Evolutionary conservation across 2,329 filamentous ascomycete genomes (phyloP).

Genomic region (Gremmenia infestans): DNA sequence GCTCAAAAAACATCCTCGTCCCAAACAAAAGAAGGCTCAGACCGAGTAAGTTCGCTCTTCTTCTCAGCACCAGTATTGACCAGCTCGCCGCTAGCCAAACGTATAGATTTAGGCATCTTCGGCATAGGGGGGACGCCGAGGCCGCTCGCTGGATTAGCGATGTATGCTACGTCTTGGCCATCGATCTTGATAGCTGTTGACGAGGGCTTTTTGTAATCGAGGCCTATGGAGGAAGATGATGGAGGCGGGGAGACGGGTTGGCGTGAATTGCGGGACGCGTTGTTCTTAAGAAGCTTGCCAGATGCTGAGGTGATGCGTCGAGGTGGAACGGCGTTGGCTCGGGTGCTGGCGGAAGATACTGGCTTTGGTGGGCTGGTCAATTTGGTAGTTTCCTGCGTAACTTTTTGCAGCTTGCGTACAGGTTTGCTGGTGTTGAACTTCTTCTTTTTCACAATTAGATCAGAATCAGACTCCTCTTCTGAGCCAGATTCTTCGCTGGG

Average conservation of each 20-base stretch:
- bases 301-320: neutral
- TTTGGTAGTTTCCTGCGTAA: slow-evolving; percentile 2
- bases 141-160: slow-evolving; percentile 1
- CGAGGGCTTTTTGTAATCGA: slow-evolving; percentile 16
- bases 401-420: slow-evolving; percentile 18
- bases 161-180: slow-evolving; percentile 16
- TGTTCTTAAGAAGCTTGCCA: slow-evolving; percentile 2
- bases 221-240: slow-evolving; percentile 12
- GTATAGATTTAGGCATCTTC: slow-evolving; percentile 22
- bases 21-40: slow-evolving; percentile 35
- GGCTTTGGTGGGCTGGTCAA: neutral
- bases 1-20: slow-evolving; percentile 39
- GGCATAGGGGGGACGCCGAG: slow-evolving; percentile 17
- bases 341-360: neutral
- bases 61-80: slow-evolving; percentile 8
- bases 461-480: slow-evolving; percentile 16
- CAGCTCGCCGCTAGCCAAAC: slow-evolving; percentile 21
- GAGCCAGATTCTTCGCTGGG: slow-evolving; percentile 14
- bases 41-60: slow-evolving; percentile 2
- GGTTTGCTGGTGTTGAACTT: slow-evolving; percentile 3
- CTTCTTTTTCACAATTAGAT: slow-evolving; percentile 11
- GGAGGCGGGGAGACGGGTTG: slow-evolving; percentile 17
- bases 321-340: neutral
- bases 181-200: neutral
- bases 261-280: slow-evolving; percentile 3